Evolutionary conservation across 73 alveolate species (phyloP).

Genomic region (Uronychia setigera): DNA sequence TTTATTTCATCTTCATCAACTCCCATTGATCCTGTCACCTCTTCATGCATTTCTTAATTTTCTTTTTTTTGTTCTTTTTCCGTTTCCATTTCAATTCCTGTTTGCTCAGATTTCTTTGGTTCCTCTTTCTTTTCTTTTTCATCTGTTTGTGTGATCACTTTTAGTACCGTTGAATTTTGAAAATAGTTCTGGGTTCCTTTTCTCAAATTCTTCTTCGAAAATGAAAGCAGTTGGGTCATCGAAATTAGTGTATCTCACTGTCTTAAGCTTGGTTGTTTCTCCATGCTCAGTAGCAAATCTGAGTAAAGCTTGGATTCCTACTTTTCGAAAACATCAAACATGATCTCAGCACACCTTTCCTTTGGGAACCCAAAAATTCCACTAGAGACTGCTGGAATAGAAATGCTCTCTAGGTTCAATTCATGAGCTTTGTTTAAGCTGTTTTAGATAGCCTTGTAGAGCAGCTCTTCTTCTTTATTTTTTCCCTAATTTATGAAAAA

Average conservation of each 20-base stretch:
- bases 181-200: background rate
- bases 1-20: too few species aligned
- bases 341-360: slow-evolving; percentile 38
- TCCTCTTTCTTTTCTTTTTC: too few species aligned
- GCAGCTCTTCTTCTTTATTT: slow-evolving; percentile 12
- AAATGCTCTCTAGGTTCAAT: slow-evolving; percentile 19
- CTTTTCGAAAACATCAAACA: background rate
- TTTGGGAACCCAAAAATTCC: slow-evolving; percentile 82
- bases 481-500: background rate
- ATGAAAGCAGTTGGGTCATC: background rate
- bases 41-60: too few species aligned
- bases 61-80: too few species aligned
- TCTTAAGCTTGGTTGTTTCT: background rate
- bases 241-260: slow-evolving; percentile 2
- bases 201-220: background rate
- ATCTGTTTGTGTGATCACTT: too few species aligned
- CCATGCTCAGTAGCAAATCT: background rate
- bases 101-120: too few species aligned
- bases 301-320: background rate
- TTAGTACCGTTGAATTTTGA: too few species aligned
- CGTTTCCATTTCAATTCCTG: too few species aligned
- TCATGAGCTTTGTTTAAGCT: slow-evolving; percentile 19
- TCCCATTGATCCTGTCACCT: too few species aligned
- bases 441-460: slow-evolving; percentile 6
- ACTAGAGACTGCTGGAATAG: slow-evolving; percentile 81